Evolutionary conservation across 2,329 filamentous ascomycete species (phyloP).

Genomic region (Epichloe elymi): DNA sequence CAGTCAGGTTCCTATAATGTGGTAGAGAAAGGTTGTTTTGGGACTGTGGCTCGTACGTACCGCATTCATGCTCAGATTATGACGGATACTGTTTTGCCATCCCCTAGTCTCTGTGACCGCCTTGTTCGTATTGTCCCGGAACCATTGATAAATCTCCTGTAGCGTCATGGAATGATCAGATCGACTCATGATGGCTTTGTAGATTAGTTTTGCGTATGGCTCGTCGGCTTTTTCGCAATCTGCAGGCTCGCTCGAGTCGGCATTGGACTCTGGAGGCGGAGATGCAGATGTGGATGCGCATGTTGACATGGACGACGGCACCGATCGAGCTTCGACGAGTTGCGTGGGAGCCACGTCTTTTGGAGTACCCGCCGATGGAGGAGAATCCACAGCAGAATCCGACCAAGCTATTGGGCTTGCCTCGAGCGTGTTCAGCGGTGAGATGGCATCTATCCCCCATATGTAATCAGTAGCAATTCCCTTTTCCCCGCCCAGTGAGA

Average conservation of each 20-base stretch:
- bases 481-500: background rate
- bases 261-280: slow-evolving; percentile 14
- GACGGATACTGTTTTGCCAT: slow-evolving; percentile 92
- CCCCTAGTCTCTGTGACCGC: slow-evolving; percentile 62
- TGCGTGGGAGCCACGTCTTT: background rate
- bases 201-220: slow-evolving; percentile 76
- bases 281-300: background rate
- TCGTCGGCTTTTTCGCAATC: slow-evolving; percentile 28
- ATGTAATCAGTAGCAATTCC: background rate
- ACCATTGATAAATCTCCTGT: slow-evolving; percentile 85
- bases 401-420: slow-evolving; percentile 2
- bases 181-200: slow-evolving; percentile 56
- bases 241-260: slow-evolving; percentile 11
- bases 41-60: slow-evolving; percentile 36
- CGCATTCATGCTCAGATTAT: slow-evolving; percentile 91
- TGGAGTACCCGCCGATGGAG: slow-evolving; percentile 4
- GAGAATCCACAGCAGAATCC: slow-evolving; percentile 4
- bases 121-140: slow-evolving; percentile 68
- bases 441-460: background rate
- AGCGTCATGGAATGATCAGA: slow-evolving; percentile 60
- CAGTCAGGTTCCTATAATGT: slow-evolving; percentile 1
- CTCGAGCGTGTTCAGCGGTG: slow-evolving; percentile 7
- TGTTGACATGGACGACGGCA: background rate
- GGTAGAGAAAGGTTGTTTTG: background rate
- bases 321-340: background rate